These are phyloP conservation scores for Raphanus hybrid DNA, from an alignment of 441 rosid genomes.

Conservation along the genomic window DNA sequence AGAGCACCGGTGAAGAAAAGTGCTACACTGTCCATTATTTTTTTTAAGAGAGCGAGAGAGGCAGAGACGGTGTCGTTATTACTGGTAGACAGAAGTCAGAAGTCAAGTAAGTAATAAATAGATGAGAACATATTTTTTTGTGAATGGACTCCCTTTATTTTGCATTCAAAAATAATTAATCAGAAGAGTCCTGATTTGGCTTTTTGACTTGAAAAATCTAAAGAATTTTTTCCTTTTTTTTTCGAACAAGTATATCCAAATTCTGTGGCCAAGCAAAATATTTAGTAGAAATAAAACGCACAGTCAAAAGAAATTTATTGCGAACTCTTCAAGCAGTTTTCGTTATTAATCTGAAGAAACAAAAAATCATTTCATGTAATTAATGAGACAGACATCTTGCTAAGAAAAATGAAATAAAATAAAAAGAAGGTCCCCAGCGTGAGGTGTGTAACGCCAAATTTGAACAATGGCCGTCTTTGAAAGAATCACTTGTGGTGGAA, in stretches of 20 bases:
- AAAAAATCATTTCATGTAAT: background rate
- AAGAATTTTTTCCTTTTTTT: background rate
- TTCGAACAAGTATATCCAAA: background rate
- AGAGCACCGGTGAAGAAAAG: slow-evolving; percentile 70
- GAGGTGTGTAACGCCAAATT: slow-evolving; percentile 28
- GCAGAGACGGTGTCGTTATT: background rate
- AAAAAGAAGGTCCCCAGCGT: slow-evolving; percentile 16
- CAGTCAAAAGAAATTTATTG: background rate
- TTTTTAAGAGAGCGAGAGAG: background rate
- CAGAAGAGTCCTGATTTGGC: background rate
- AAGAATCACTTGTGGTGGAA: slow-evolving; percentile 33
- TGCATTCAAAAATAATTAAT: background rate
- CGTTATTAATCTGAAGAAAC: background rate
- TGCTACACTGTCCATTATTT: slow-evolving; percentile 50
- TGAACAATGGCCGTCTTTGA: slow-evolving; percentile 31
- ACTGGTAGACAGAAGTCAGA: background rate
- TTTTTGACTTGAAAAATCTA: background rate
- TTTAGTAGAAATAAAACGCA: background rate
- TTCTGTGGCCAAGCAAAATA: background rate
- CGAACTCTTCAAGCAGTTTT: background rate
- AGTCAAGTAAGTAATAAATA: background rate
- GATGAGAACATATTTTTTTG: background rate
- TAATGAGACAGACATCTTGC: background rate
- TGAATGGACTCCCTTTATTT: background rate
- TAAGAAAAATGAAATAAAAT: background rate